phyloP scores from a whole-genome alignment of 805 yeast genomes.

The Candida caryicola region DNA sequence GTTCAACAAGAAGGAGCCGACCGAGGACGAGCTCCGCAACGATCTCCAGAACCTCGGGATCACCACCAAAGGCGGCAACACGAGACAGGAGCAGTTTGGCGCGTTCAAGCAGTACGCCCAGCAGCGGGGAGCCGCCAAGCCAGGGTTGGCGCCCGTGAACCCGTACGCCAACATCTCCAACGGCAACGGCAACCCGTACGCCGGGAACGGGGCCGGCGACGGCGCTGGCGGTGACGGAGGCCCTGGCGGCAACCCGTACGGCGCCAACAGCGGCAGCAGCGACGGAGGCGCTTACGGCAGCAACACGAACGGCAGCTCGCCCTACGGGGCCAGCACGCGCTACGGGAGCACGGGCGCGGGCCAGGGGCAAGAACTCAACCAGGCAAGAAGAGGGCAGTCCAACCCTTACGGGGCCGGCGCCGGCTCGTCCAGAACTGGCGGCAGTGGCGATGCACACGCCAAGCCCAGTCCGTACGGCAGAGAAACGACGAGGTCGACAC shows the following conservation, averaged over 20 bases:
- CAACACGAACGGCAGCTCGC: neutral
- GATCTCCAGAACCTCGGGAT: constrained; percentile 42
- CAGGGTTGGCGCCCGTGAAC: constrained; percentile 40
- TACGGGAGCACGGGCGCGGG: neutral
- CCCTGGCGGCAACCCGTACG: constrained; percentile 6
- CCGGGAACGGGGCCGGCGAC: neutral
- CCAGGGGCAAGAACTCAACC: neutral
- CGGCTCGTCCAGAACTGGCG: neutral
- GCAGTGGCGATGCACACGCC: constrained; percentile 7
- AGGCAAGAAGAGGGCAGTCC: neutral
- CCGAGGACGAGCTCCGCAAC: constrained; percentile 44
- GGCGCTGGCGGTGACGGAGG: constrained; percentile 1
- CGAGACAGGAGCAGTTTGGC: constrained; percentile 47
- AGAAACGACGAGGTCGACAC: neutral
- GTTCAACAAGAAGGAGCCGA: constrained; percentile 49
- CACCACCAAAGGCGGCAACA: constrained; percentile 30
- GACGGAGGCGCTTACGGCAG: constrained; percentile 10
- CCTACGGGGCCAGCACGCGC: neutral
- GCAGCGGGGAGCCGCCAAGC: constrained; percentile 32
- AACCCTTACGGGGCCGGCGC: neutral
- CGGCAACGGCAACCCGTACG: constrained; percentile 5
- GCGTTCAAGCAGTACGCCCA: constrained; percentile 51
- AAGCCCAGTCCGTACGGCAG: constrained; percentile 4
- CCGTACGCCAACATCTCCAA: constrained; percentile 35
- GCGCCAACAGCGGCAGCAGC: constrained; percentile 2